Base-by-base conservation (phyloP, 2,329 filamentous ascomycete species). In the Didymella arachidicola region DNA sequence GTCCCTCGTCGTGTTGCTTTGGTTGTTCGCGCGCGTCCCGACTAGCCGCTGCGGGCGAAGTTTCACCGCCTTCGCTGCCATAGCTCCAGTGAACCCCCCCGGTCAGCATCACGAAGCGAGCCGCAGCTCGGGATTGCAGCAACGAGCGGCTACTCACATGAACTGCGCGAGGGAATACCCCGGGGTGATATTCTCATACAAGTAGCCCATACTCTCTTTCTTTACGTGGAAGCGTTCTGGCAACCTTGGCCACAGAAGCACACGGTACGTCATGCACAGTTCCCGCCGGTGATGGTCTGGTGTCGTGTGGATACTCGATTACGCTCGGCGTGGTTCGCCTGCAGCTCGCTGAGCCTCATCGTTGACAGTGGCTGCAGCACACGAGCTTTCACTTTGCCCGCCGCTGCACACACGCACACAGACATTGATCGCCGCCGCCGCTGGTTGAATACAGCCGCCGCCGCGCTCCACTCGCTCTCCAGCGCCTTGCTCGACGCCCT, bases 71-170 rank as follows among this genome's bases (percentile, higher is more conserved):
- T 53, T 52, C 43, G 56, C 53, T 38, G 55, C 51, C 56, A 51
- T 51, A 55, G 70, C 70, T 60, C 57, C 52, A 51, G 50, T 51
- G 51, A 54, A 41, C 30, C 55, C 71, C 71, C 59, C 64, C 48
- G 44, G 58, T 48, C 58, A 44, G 42, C 58, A 36, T 57, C 41
- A 46, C 49, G 27, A 53, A 60, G 58, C 53, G 53, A 60, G 53
- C 53, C 58, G 56, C 58, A 53, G 58, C 48, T 60, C 58, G 53
- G 49, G 53, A 57, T 51, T 64, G 61, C 59, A 66, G 46, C 59
- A 58, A 61, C 60, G 57, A 64, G 70, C 71, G 70, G 70, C 62
- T 72, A 69, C 68, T 60, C 66, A 70, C 70, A 70, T 69, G 62
- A 65, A 68, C 49, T 57, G 51, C 47, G 50, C 53, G 61, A 48